Conservation (phyloP, 495 filamentous ascomycete genomes). For the Cudoniella acicularis region DNA sequence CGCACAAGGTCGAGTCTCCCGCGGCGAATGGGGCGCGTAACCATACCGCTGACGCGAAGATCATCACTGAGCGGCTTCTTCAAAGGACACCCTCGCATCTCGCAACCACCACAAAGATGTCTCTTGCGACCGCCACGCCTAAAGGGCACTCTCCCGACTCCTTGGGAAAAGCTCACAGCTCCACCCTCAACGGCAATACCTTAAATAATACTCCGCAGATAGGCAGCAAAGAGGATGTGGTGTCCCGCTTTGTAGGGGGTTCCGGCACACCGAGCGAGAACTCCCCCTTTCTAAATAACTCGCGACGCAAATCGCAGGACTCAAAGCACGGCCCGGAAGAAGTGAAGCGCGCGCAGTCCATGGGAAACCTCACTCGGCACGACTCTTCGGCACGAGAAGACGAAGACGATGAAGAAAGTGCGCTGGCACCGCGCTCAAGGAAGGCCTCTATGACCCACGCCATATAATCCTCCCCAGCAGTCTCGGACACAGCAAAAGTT, state of each 20-base stretch:
- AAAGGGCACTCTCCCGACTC: slow-evolving; percentile 34
- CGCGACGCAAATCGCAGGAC: neutral
- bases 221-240: slow-evolving; percentile 43
- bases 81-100: slow-evolving; percentile 52
- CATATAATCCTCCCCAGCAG: slow-evolving; percentile 43
- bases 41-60: slow-evolving; percentile 26
- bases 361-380: slow-evolving; percentile 33
- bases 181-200: slow-evolving; percentile 13
- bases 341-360: slow-evolving; percentile 33
- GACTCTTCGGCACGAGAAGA: slow-evolving; percentile 17
- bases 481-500: slow-evolving; percentile 70
- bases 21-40: slow-evolving; percentile 18
- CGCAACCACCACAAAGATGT: slow-evolving; percentile 57
- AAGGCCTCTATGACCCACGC: slow-evolving; percentile 26
- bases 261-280: slow-evolving; percentile 28
- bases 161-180: slow-evolving; percentile 17
- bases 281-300: slow-evolving; percentile 22
- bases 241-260: slow-evolving; percentile 49
- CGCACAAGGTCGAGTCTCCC: slow-evolving; percentile 12
- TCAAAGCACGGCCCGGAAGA: slow-evolving; percentile 11
- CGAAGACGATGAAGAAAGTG: slow-evolving; percentile 37
- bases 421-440: slow-evolving; percentile 32
- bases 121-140: slow-evolving; percentile 47
- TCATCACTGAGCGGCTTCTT: slow-evolving; percentile 55
- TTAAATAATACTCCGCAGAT: slow-evolving; percentile 31